Evolutionary conservation across 2,329 filamentous ascomycete genomes (phyloP).

Genomic region (Fusarium sp.): DNA sequence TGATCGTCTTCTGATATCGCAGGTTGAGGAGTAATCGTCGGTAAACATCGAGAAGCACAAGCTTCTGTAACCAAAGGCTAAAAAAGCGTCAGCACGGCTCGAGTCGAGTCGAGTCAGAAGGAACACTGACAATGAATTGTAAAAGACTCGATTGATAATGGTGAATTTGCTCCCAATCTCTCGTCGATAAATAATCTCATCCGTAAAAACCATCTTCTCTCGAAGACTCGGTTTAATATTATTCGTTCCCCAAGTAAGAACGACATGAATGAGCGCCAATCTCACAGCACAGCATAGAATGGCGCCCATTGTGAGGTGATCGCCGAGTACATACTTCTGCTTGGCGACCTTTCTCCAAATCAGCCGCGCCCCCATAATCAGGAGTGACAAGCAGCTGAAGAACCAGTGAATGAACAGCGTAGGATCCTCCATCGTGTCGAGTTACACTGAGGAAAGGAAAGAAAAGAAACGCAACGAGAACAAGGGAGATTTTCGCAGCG

Average conservation of each 20-base stretch:
- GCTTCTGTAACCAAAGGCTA: slow-evolving; percentile 34
- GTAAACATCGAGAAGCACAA: slow-evolving; percentile 30
- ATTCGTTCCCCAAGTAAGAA: not conserved
- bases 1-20: slow-evolving; percentile 7
- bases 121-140: not conserved
- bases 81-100: not conserved
- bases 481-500: not conserved
- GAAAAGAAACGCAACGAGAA: not conserved
- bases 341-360: not conserved
- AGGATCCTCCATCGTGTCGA: not conserved
- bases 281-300: not conserved
- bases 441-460: not conserved
- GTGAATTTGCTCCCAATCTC: not conserved
- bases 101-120: not conserved
- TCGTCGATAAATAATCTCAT: not conserved
- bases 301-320: not conserved
- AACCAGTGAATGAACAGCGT: slow-evolving; percentile 1
- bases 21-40: slow-evolving; percentile 24
- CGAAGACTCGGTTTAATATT: not conserved
- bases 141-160: not conserved
- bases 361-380: not conserved
- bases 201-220: not conserved
- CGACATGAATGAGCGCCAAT: not conserved
- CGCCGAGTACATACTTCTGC: not conserved
- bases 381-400: not conserved